Evolutionary conservation across 805 yeast genomes (phyloP), one percentile per base, ranked within the genome.

Genomic region (Ogataea ramenticola): DNA sequence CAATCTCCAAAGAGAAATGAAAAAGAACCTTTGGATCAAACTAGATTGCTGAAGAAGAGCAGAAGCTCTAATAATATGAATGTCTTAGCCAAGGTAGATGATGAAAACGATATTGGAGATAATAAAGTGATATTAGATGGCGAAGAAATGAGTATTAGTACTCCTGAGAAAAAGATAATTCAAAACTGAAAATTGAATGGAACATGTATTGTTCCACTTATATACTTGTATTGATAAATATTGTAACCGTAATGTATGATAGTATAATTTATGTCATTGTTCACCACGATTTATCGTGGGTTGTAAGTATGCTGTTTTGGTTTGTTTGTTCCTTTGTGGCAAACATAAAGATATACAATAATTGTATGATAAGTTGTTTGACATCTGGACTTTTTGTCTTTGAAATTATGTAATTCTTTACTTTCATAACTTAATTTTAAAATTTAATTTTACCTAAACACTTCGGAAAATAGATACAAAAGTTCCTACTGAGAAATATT

Each of bases 1-100:
- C 44, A 42, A 12, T 54, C 55, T 4, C 56, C 58, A 6, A 54
- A 54, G 40, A 46, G 58, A 21, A 20, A 45, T 10, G 29, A 29
- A 9, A 41, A 21, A 1, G 20, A 17, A 3, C 39, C 37, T 4
- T 36, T 19, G 8, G 54, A 50, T 20, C 47, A 45, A 2, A 50
- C 43, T 16, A 44, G 53, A 19, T n/a, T 41, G 14, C 35, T 47
- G 19, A 54, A 54, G 32, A 44, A 51, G 26, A 50, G 53, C 17
- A 54, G 49, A 36, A 54, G 53, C 39, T 16, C 14, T 4, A 37
- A 26, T 16, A 21, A 14, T 24, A 37, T 37, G 7, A 16, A 6
- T 27, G 10, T 10, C 10, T 9, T 12, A 20, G 29, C 10, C 11
- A 15, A 22, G 12, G 20, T 6, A 3, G 32, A 26, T 21, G 40